phyloP scores from a whole-genome alignment of 2,329 filamentous ascomycete genomes.

The Phaeosphaeriaceae sp. region DNA sequence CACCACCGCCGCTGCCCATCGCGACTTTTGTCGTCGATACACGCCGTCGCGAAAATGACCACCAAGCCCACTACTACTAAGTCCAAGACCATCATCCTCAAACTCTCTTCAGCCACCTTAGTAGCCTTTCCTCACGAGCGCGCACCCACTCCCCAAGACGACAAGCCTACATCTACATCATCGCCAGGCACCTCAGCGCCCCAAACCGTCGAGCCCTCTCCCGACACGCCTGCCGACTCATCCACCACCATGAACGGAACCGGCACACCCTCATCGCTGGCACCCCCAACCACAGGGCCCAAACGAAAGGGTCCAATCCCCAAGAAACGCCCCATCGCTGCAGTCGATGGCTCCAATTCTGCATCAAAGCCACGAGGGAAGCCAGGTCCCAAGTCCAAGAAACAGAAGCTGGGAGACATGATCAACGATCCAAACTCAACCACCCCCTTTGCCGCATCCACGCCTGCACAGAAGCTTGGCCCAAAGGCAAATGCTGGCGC shows the following conservation, averaged over 20 bases:
- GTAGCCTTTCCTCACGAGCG: conserved; percentile 37
- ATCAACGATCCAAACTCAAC: conserved; percentile 52
- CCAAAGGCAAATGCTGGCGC: conserved; percentile 97
- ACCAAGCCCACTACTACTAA: conserved; percentile 40
- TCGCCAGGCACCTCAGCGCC: conserved; percentile 45
- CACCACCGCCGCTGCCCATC: conserved; percentile 20
- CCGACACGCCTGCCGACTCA: conserved; percentile 52
- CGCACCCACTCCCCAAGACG: conserved; percentile 29
- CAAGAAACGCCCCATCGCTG: conserved; percentile 63
- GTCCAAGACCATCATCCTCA: conserved; percentile 42
- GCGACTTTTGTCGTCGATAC: conserved; percentile 28
- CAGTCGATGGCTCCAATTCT: conserved; percentile 58
- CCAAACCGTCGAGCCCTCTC: conserved; percentile 43
- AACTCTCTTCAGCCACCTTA: conserved; percentile 39
- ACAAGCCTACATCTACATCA: conserved; percentile 49
- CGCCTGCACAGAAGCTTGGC: conserved; percentile 77
- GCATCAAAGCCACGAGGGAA: conserved; percentile 77
- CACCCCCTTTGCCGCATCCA: conserved; percentile 49
- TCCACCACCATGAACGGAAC: conserved; percentile 40
- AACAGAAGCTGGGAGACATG: conserved; percentile 71
- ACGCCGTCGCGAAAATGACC: conserved; percentile 39
- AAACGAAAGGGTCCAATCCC: conserved; percentile 80
- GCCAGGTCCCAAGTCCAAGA: conserved; percentile 96
- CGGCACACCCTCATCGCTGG: conserved; percentile 49
- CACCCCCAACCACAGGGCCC: conserved; percentile 57